Evolutionary conservation across 2,329 filamentous ascomycete genomes (phyloP).

Genomic region (Alternaria angustiovoidea): DNA sequence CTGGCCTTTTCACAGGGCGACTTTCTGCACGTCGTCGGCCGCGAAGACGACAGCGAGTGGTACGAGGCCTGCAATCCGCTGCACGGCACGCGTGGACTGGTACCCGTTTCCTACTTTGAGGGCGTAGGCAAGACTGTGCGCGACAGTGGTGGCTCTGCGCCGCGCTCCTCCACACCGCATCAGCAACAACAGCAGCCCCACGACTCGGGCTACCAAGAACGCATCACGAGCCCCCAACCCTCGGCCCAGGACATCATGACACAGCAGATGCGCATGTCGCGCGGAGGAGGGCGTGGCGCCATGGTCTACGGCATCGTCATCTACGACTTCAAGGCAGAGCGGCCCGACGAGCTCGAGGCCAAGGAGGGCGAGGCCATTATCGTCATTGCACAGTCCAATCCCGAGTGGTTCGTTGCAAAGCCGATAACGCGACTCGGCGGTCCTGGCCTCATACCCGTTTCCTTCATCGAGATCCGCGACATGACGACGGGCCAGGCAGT

Average conservation of each 20-base stretch:
- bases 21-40: slow-evolving; percentile 96
- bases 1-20: slow-evolving; percentile 93
- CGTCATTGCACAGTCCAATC: slow-evolving; percentile 97
- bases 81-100: slow-evolving; percentile 85
- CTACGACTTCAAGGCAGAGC: slow-evolving; percentile 94
- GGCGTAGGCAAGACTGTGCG: slow-evolving; percentile 89
- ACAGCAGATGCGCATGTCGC: slow-evolving; percentile 48
- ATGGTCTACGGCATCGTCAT: slow-evolving; percentile 98
- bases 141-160: slow-evolving; percentile 71
- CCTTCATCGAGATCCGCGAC: slow-evolving; percentile 94
- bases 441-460: slow-evolving; percentile 93
- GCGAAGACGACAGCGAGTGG: slow-evolving; percentile 94
- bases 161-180: slow-evolving; percentile 49
- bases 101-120: slow-evolving; percentile 94
- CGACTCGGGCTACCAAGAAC: slow-evolving; percentile 88
- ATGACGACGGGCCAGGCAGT: slow-evolving; percentile 88
- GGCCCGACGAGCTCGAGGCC: slow-evolving; percentile 94
- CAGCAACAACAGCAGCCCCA: slow-evolving; percentile 68
- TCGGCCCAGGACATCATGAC: slow-evolving; percentile 39
- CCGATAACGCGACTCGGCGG: slow-evolving; percentile 97
- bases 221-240: slow-evolving; percentile 44
- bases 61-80: slow-evolving; percentile 98
- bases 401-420: slow-evolving; percentile 99
- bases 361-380: slow-evolving; percentile 97
- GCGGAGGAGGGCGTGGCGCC: slow-evolving; percentile 68